Base-by-base conservation (phyloP, 495 filamentous ascomycete species). In the Lophiotrema nucula region DNA sequence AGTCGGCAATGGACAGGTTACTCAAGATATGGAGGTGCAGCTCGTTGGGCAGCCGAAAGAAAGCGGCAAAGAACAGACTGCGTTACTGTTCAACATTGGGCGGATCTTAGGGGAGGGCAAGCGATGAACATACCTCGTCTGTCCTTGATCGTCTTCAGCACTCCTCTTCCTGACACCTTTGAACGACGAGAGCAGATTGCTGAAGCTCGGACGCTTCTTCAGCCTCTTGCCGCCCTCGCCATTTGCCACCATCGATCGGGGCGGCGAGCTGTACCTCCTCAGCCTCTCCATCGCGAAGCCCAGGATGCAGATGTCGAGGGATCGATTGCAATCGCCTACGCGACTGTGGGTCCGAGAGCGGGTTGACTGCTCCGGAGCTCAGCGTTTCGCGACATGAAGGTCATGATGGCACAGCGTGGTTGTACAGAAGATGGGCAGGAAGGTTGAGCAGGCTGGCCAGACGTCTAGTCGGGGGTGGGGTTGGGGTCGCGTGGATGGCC, bases 31-130 rank as follows among this genome's bases (percentile, higher is more conserved):
- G 49, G 15, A 56, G 35, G 38, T 63, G 59, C 16, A 67, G 48
- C 33, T 67, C 64, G 50, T 44, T 56, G 12, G 64, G 64, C 38
- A 67, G 51, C 15, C 48, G 59, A 24, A 63, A 60, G 49, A 67
- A 56, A 6, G 35, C 42, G 3, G 25, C 41, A 38, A 59, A 49
- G 28, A 66, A 60, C 4, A n/a, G 26, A 41, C 54, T 59, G 35
- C 35, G 15, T 42, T 15, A 10, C 4, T 10, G 35, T 23, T 45
- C 3, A 37, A 22, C 16, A 25, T 21, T 26, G n/a, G 25, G 41
- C 10, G 22, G 2, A 11, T 13, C 28, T 33, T 24, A 35, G n/a
- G 18, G 21, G 2, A 31, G 27, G 42, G 8, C 18, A 18, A 21
- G 39, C 39, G 31, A 8, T 8, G 31, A 13, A 37, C 50, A 26